Conservation (phyloP, 768 basidiomycete species). For the Chalciporus pseudorubinellus region DNA sequence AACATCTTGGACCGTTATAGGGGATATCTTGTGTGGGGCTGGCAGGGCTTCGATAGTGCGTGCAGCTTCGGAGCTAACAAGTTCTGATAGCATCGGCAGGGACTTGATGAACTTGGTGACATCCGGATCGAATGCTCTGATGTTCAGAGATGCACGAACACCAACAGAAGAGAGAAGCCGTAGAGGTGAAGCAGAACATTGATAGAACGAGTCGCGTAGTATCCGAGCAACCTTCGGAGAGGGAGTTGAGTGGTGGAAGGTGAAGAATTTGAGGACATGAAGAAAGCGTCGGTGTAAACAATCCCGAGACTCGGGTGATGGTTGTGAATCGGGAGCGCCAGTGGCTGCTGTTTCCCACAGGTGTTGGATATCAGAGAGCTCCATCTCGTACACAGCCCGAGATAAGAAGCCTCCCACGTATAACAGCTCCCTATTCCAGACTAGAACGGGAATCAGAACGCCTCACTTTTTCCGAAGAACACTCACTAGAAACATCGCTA, state of each 20-base stretch:
- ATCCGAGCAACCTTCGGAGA: slow-evolving; percentile 72
- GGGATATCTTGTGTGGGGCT: slow-evolving; percentile 57
- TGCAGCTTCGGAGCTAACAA: slow-evolving; percentile 49
- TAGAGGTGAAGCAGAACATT: slow-evolving; percentile 52
- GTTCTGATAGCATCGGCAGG: slow-evolving; percentile 68
- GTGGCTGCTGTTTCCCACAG: too few species aligned
- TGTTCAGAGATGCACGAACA: slow-evolving; percentile 56
- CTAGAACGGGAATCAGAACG: too few species aligned
- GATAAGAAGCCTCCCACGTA: slow-evolving; percentile 80
- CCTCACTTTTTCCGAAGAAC: too few species aligned
- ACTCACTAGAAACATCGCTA: slow-evolving; percentile 51
- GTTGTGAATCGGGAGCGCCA: background rate
- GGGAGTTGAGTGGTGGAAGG: slow-evolving; percentile 47
- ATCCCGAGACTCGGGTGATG: too few species aligned
- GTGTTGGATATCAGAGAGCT: slow-evolving; percentile 55
- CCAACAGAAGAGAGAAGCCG: slow-evolving; percentile 81
- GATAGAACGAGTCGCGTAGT: slow-evolving; percentile 79
- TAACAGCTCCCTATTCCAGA: slow-evolving; percentile 91
- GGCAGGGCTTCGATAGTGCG: slow-evolving; percentile 61
- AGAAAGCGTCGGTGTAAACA: too few species aligned
- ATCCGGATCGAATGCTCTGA: slow-evolving; percentile 67
- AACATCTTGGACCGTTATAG: slow-evolving; percentile 77
- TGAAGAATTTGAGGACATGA: too few species aligned
- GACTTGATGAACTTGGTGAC: slow-evolving; percentile 71
- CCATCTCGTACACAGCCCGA: slow-evolving; percentile 79